phyloP scores from a whole-genome alignment of 495 filamentous ascomycete species.

The Arthonia radiata region DNA sequence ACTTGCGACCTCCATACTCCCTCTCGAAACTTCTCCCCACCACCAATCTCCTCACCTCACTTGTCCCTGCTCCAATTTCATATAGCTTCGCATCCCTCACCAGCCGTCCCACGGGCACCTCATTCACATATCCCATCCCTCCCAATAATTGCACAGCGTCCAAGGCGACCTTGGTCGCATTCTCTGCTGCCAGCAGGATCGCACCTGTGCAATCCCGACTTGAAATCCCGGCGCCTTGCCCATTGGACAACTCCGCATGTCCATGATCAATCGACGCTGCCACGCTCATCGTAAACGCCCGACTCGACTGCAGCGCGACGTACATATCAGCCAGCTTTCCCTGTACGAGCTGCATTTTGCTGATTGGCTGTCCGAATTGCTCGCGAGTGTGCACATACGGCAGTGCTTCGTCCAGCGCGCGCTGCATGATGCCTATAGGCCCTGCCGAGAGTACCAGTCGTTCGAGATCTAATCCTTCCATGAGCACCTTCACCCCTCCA shows the following conservation, averaged over 20 bases:
- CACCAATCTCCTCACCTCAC: constrained; percentile 80
- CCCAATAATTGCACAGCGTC: constrained; percentile 90
- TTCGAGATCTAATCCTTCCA: constrained; percentile 91
- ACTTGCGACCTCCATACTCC: constrained; percentile 45
- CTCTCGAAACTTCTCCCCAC: constrained; percentile 88
- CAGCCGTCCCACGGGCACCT: constrained; percentile 70
- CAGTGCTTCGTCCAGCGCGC: constrained; percentile 60
- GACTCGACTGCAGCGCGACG: constrained; percentile 62
- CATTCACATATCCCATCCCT: constrained; percentile 89
- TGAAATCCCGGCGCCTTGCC: constrained; percentile 22
- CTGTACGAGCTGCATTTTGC: constrained; percentile 81
- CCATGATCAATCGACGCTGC: constrained; percentile 52
- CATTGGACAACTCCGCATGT: constrained; percentile 16
- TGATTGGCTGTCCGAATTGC: constrained; percentile 74
- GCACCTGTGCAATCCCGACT: constrained; percentile 90
- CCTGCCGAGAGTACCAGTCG: constrained; percentile 80
- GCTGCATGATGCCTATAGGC: constrained; percentile 86
- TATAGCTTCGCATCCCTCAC: constrained; percentile 77
- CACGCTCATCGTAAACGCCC: constrained; percentile 55
- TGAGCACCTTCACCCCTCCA: constrained; percentile 67
- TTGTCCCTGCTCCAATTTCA: constrained; percentile 93
- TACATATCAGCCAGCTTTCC: constrained; percentile 94
- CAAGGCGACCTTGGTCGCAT: constrained; percentile 66
- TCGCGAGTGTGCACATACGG: constrained; percentile 76
- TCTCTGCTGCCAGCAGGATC: constrained; percentile 83